A percentile compares a stretch with the other conserved stretches of the same genome.
Conservation (phyloP, 179 eudicot genomes). For the Sideroxylon spinosum region DNA sequence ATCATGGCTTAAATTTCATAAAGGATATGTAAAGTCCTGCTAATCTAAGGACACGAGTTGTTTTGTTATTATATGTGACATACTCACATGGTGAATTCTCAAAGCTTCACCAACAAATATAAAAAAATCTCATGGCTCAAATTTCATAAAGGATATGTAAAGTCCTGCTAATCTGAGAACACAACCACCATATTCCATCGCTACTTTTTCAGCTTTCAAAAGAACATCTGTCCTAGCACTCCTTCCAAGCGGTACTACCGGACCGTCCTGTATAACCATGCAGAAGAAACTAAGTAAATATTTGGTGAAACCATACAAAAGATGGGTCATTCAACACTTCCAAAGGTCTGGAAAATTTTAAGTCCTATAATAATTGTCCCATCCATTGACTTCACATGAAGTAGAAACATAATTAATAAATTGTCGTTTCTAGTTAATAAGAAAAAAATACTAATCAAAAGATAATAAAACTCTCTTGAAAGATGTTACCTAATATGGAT, state of each 20-base stretch:
- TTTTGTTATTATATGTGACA: too few species aligned
- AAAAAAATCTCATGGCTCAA: constrained; percentile 1
- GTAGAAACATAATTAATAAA: neutral
- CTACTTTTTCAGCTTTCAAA: constrained; percentile 64
- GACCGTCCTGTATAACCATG: constrained; percentile 46
- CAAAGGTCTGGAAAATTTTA: neutral
- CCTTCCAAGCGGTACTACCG: constrained; percentile 65
- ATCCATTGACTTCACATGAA: neutral
- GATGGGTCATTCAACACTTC: neutral
- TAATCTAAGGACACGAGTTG: constrained; percentile 76
- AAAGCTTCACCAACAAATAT: neutral
- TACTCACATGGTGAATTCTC: neutral
- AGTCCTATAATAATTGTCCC: neutral
- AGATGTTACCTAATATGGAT: neutral
- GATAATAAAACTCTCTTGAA: neutral
- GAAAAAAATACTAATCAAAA: neutral
- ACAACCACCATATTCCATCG: constrained; percentile 61
- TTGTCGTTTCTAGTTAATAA: neutral
- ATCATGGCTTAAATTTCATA: constrained; percentile 11
- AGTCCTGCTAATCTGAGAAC: constrained; percentile 89
- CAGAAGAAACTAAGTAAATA: constrained; percentile 11
- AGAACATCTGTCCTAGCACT: constrained; percentile 81
- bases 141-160: constrained; percentile 66
- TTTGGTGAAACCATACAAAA: neutral
- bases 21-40: constrained; percentile 97